A percentile compares a stretch with the other conserved stretches of the same genome.
phyloP scores from a whole-genome alignment of 768 basidiomycete species.

The Tylopilus balloui region DNA sequence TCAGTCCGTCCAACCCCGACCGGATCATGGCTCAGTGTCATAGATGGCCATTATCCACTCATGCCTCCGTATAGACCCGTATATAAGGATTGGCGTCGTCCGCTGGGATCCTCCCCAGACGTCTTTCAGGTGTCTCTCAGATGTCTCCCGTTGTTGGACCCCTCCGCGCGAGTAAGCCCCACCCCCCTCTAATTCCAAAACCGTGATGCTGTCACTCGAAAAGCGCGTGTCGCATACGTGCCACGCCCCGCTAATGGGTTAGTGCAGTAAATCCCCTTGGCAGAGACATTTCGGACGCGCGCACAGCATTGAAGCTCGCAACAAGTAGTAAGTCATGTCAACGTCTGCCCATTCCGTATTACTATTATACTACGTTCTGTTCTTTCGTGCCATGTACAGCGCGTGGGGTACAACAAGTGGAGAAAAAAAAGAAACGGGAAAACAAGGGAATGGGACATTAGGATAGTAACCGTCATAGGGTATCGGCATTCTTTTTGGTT shows the following conservation, averaged over 20 bases:
- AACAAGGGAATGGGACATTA: neutral
- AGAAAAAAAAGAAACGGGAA: neutral
- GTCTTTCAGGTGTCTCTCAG: neutral
- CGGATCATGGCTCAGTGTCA: slow-evolving; percentile 17
- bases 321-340: no score
- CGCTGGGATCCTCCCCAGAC: neutral
- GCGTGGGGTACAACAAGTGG: no score
- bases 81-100: slow-evolving; percentile 11
- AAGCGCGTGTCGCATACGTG: neutral
- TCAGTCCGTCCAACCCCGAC: slow-evolving; percentile 3
- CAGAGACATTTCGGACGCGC: neutral
- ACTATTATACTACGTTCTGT: no score
- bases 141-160: neutral
- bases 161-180: neutral
- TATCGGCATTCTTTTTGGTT: no score
- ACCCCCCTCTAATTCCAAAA: neutral
- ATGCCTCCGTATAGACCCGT: slow-evolving; percentile 8
- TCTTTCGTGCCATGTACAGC: no score
- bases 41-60: slow-evolving; percentile 22
- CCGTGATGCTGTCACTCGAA: no score
- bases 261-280: no score
- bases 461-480: slow-evolving; percentile 28
- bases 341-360: no score
- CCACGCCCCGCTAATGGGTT: neutral
- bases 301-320: slow-evolving; percentile 3